Conservation (phyloP, 78 protist species). For the Emiliania huxleyi region DNA sequence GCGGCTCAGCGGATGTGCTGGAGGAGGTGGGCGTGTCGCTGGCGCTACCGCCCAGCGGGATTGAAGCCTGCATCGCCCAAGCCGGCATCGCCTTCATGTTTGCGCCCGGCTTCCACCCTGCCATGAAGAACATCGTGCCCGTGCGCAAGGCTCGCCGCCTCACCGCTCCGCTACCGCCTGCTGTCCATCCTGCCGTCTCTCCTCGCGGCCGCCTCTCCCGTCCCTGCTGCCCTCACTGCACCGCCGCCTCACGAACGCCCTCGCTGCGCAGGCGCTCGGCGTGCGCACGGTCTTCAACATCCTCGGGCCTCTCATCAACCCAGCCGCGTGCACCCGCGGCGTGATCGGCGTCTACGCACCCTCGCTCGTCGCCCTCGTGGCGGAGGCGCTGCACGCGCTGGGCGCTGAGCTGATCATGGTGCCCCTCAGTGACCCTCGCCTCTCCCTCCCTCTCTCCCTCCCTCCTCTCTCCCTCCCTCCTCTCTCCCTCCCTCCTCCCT, state of each 20-base stretch:
- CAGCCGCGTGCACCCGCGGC: not conserved
- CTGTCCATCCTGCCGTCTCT: too few relatives aligned
- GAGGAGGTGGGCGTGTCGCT: not conserved
- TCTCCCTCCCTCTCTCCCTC: not conserved
- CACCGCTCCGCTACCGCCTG: too few relatives aligned
- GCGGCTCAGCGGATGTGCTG: slow-evolving; percentile 1
- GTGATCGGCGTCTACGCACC: not conserved
- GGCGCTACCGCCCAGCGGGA: not conserved
- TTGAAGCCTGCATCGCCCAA: not conserved
- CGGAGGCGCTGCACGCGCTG: not conserved
- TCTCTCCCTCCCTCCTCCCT: not conserved
- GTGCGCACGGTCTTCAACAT: slow-evolving; percentile 30
- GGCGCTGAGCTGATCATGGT: not conserved
- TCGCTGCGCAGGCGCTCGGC: too few relatives aligned
- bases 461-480: not conserved
- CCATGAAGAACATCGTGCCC: slow-evolving; percentile 1
- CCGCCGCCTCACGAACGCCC: too few relatives aligned
- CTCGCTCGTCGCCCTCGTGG: not conserved
- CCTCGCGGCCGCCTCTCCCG: too few relatives aligned
- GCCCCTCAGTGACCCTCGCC: not conserved
- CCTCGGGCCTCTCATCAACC: slow-evolving; percentile 24
- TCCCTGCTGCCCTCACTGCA: too few relatives aligned
- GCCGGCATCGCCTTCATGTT: slow-evolving; percentile 17
- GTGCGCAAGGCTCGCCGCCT: slow-evolving; percentile 18
- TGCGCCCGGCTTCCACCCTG: slow-evolving; percentile 18